These are phyloP conservation scores for Pachysandra terminalis DNA, from an alignment of 164 flowering plant species.

Conservation along the genomic window DNA sequence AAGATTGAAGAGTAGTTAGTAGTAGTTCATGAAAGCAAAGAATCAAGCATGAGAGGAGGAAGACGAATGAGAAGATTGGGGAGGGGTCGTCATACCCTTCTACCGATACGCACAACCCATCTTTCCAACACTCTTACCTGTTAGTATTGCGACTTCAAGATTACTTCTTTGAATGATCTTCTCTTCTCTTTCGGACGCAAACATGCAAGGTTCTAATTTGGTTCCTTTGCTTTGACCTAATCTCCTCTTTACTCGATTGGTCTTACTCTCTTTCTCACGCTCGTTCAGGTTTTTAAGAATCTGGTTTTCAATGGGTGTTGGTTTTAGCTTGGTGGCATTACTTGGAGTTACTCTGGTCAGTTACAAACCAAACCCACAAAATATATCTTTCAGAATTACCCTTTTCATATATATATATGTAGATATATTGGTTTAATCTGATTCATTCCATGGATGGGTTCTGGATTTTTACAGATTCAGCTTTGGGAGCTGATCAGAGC, in stretches of 20 bases:
- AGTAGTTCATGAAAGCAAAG: no score
- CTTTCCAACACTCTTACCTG: constrained; percentile 28
- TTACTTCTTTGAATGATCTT: constrained; percentile 33
- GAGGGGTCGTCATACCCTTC: constrained; percentile 15
- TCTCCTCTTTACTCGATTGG: not conserved
- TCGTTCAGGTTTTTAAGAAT: constrained; percentile 23
- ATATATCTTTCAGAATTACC: not conserved
- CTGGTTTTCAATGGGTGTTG: constrained; percentile 69
- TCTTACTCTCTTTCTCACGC: not conserved
- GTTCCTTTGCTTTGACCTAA: not conserved
- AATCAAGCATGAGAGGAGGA: constrained; percentile 2
- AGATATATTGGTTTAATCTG: not conserved
- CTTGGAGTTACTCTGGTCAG: constrained; percentile 41
- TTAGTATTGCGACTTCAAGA: constrained; percentile 57
- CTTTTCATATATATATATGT: no score
- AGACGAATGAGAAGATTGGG: constrained; percentile 36
- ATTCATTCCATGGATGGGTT: no score
- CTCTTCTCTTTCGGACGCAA: constrained; percentile 44
- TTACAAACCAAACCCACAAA: not conserved
- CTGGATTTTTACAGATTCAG: constrained; percentile 32
- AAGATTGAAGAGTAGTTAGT: no score
- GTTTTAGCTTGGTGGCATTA: constrained; percentile 46
- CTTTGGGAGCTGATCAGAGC: constrained; percentile 35
- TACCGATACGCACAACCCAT: constrained; percentile 23
- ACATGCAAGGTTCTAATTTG: constrained; percentile 22